Percentiles rank a stretch among this genome's conserved stretches.
Conservation (phyloP, 495 filamentous ascomycete species). For the Penicillium coprophilum region DNA sequence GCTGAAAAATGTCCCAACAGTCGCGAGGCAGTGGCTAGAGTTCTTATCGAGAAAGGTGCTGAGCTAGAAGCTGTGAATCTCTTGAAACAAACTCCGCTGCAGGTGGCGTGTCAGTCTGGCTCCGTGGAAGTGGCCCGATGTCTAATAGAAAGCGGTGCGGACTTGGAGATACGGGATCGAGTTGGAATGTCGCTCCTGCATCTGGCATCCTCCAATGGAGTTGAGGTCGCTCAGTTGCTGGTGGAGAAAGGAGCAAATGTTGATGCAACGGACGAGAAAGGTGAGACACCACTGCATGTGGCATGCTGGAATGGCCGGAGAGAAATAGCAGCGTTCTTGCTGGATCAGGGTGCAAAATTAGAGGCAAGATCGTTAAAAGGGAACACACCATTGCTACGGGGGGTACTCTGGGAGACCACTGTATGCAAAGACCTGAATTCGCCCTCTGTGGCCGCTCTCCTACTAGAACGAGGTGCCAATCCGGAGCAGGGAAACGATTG, state of each 20-base stretch:
- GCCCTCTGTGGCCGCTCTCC: not conserved
- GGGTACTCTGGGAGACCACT: not conserved
- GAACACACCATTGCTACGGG: not conserved
- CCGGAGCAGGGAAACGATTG: not conserved
- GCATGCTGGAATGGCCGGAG: not conserved
- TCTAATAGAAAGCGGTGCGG: conserved; percentile 4
- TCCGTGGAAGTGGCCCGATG: conserved; percentile 4
- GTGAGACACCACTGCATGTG: not conserved
- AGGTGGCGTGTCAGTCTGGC: not conserved
- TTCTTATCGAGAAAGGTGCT: conserved; percentile 4
- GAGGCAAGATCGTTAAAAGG: not conserved
- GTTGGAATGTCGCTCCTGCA: not conserved
- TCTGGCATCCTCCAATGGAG: not conserved
- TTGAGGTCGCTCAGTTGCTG: not conserved
- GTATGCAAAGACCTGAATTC: not conserved
- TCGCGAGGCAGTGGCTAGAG: not conserved
- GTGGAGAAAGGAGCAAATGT: conserved; percentile 6
- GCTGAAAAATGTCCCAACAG: not conserved
- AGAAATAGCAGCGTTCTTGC: not conserved
- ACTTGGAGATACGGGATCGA: not conserved
- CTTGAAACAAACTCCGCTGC: not conserved
- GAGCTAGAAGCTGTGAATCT: not conserved
- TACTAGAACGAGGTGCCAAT: conserved; percentile 1
- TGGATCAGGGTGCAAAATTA: conserved; percentile 1
- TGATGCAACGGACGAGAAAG: not conserved